Evolutionary conservation across 1,284 basidiomycete species (phyloP).

Genomic region (Trichosporon sp.): DNA sequence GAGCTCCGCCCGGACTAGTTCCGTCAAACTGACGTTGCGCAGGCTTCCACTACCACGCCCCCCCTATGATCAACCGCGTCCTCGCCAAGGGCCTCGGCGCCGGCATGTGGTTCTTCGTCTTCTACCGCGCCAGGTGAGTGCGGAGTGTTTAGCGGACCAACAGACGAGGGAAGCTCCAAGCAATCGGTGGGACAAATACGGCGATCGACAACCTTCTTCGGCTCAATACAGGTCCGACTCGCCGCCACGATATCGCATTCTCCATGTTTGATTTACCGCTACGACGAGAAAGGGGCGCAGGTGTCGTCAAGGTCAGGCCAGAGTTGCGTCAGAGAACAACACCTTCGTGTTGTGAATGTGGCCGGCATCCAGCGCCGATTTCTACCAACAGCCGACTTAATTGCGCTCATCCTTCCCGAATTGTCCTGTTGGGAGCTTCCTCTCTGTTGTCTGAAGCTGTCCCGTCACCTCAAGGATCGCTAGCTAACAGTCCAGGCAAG

Average conservation of each 20-base stretch:
- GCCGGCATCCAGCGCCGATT: too few species aligned
- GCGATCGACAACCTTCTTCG: neutral
- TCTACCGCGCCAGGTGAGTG: conserved; percentile 84
- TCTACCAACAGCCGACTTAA: too few species aligned
- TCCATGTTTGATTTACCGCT: too few species aligned
- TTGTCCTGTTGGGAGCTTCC: neutral
- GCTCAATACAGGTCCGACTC: neutral
- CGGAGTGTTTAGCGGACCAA: neutral
- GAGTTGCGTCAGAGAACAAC: too few species aligned
- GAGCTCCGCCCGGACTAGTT: neutral
- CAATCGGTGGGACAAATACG: neutral
- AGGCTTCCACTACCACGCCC: conserved; percentile 83
- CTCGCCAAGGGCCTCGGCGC: conserved; percentile 83
- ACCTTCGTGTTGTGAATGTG: too few species aligned
- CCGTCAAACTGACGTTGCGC: conserved; percentile 37
- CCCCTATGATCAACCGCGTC: conserved; percentile 72
- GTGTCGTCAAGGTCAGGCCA: too few species aligned
- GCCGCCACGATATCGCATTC: too few species aligned
- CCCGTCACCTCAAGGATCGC: neutral
- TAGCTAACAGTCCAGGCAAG: conserved; percentile 54
- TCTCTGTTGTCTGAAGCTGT: neutral
- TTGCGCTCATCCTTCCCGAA: too few species aligned
- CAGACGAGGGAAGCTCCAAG: neutral
- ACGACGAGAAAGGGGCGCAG: too few species aligned
- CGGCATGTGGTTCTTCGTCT: conserved; percentile 97